Base-by-base conservation (phyloP, 2,329 filamentous ascomycete genomes). In the Scedosporium apiospermum region DNA sequence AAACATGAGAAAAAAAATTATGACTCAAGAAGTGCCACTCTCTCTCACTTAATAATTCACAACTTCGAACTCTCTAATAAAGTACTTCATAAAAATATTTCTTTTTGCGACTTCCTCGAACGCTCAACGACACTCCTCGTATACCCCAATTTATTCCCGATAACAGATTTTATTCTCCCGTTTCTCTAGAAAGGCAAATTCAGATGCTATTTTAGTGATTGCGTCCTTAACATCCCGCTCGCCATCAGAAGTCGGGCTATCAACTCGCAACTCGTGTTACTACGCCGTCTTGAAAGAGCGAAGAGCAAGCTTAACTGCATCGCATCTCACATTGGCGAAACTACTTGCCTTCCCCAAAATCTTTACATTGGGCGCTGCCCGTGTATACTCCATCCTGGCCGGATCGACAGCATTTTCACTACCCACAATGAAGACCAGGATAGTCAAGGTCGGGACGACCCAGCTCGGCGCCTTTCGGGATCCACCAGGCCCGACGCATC, bases 351-450 rank as follows among this genome's bases (percentile, higher is more conserved):
- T 57, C 16, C 21, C 51, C 16, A 44, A 21, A 42, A n/a, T 41
- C 3, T 30, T 46, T 58, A 30, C 60, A 46, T 41, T 26, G 51
- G 60, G 60, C 60, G 2, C 26, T 10, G 60, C 51, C 51, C 60
- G 60, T 62, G 60, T 57, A 62, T 30, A 53, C 21, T 53, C 49
- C 9, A 14, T 23, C 51, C 34, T 58, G 49, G 46, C 30, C 21
- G 16, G 7, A 6, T n/a, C 38, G 2, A 10, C 30, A 14, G 4
- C 30, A 9, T 9, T 44, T 41, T 14, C 49, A 34, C 34, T 18
- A n/a, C 10, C 55, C n/a, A 53, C 68, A 41, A 78, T 78, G 75
- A 69, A 77, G 66, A 79, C 77, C 10, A 71, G 72, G 27, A 72
- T 78, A 62, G 68, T 77, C 57, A 72, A 68, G 61, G 71, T 79